Percentiles rank a stretch among this genome's conserved stretches.
phyloP scores from a whole-genome alignment of 139 green algal species.

The Volvox reticuliferus region DNA sequence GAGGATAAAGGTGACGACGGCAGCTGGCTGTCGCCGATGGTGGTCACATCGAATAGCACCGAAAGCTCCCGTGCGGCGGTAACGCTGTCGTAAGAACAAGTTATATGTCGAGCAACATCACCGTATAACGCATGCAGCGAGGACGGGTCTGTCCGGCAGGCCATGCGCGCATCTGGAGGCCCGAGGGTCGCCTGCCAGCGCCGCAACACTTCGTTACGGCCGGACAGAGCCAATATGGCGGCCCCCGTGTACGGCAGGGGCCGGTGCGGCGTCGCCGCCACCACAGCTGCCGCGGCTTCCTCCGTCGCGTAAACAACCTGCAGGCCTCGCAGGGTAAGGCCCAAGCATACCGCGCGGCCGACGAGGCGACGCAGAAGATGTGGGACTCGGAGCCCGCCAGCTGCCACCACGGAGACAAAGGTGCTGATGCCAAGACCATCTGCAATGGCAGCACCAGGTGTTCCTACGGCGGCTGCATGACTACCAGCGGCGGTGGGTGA shows the following conservation, averaged over 20 bases:
- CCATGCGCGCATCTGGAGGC: conserved; percentile 11
- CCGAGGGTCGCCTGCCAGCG: conserved; percentile 44
- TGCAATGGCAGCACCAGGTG: neutral
- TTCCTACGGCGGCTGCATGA: neutral
- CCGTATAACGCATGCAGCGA: conserved; percentile 45
- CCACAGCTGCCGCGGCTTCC: conserved; percentile 1
- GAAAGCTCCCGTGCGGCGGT: conserved; percentile 23
- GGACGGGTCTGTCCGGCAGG: conserved; percentile 15
- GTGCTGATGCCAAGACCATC: neutral
- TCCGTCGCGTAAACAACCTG: conserved; percentile 36
- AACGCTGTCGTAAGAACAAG: conserved; percentile 18
- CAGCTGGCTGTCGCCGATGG: neutral
- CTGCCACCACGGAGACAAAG: conserved; percentile 3
- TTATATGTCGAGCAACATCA: conserved; percentile 9
- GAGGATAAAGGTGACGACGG: neutral
- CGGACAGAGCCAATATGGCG: conserved; percentile 22
- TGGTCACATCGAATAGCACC: conserved; percentile 20
- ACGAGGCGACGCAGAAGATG: neutral
- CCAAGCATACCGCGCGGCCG: neutral
- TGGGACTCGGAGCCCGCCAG: neutral
- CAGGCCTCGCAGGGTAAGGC: conserved; percentile 29
- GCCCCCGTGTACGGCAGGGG: conserved; percentile 27
- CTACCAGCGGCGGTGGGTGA: neutral
- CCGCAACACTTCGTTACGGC: conserved; percentile 5
- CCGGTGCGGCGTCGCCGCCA: conserved; percentile 35